phyloP scores from a whole-genome alignment of 345 rosid species.

The Chamaenerion angustifolium region DNA sequence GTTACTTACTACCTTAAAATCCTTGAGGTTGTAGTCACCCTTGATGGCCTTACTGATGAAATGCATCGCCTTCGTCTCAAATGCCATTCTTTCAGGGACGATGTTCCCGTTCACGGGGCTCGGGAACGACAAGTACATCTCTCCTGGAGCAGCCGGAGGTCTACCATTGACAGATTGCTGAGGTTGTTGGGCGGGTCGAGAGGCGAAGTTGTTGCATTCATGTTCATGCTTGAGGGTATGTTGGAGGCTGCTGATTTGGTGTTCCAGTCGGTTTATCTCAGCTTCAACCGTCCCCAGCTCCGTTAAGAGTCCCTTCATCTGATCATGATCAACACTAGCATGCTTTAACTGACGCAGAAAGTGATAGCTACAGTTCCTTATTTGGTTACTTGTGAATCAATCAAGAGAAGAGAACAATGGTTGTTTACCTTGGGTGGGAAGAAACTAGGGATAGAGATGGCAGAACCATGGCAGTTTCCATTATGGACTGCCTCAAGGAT shows the following conservation, averaged over 20 bases:
- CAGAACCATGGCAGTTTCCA: slow-evolving; percentile 21
- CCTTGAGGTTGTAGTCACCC: slow-evolving; percentile 43
- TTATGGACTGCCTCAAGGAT: slow-evolving; percentile 43
- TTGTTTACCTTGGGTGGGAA: slow-evolving; percentile 69
- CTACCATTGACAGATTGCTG: slow-evolving; percentile 11
- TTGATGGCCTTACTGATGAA: slow-evolving; percentile 86
- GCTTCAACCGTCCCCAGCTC: slow-evolving; percentile 67
- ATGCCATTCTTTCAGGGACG: slow-evolving; percentile 28
- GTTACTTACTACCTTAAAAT: slow-evolving; percentile 29
- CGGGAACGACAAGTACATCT: slow-evolving; percentile 8
- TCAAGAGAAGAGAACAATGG: too few relatives aligned
- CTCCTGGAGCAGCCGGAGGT: slow-evolving; percentile 7
- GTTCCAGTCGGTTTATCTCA: slow-evolving; percentile 61
- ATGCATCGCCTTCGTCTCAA: slow-evolving; percentile 76
- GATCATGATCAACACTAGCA: too few relatives aligned
- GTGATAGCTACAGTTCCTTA: not conserved
- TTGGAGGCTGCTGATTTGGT: slow-evolving; percentile 54
- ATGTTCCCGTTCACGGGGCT: slow-evolving; percentile 25
- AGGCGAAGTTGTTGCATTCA: slow-evolving; percentile 32
- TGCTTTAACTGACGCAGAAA: too few relatives aligned
- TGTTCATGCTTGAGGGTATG: slow-evolving; percentile 45
- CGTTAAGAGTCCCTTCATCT: slow-evolving; percentile 70
- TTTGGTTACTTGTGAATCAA: not conserved
- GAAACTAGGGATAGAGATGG: slow-evolving; percentile 41
- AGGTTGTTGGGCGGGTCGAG: slow-evolving; percentile 35